phyloP scores from a whole-genome alignment of 352 stramenopile genomes.

The Pythium aquatile region DNA sequence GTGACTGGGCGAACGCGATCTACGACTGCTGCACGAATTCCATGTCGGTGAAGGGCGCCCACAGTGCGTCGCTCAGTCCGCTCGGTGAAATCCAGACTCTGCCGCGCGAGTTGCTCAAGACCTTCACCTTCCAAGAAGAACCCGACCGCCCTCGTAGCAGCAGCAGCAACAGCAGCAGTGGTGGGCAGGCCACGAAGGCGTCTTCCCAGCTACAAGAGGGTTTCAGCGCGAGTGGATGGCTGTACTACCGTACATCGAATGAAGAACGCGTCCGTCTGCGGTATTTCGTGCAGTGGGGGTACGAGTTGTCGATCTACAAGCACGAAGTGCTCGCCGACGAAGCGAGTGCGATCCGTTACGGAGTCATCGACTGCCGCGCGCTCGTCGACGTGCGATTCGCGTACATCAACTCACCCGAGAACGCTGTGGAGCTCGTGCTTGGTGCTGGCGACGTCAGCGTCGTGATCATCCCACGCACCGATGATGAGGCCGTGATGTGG shows the following conservation, averaged over 20 bases:
- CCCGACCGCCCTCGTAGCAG: constrained; percentile 20
- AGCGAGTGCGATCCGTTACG: constrained; percentile 75
- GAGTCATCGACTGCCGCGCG: constrained; percentile 82
- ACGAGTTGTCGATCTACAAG: constrained; percentile 90
- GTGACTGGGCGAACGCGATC: constrained; percentile 73
- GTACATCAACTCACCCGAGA: constrained; percentile 83
- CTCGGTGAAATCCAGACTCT: constrained; percentile 76
- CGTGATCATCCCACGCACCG: constrained; percentile 78
- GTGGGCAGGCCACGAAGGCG: constrained; percentile 3
- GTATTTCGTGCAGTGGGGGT: constrained; percentile 88
- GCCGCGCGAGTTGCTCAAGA: constrained; percentile 86
- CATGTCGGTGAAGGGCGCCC: constrained; percentile 69
- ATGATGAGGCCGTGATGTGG: constrained; percentile 86
- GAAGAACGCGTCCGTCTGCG: constrained; percentile 80
- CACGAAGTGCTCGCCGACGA: constrained; percentile 83
- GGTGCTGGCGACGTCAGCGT: constrained; percentile 60
- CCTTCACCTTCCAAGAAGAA: constrained; percentile 51
- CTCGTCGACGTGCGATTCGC: constrained; percentile 81
- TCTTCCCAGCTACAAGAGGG: constrained; percentile 20
- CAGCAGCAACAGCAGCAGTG: constrained; percentile 21
- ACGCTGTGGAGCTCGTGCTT: constrained; percentile 81
- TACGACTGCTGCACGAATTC: constrained; percentile 88
- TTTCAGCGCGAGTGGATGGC: constrained; percentile 78
- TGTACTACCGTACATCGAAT: constrained; percentile 83
- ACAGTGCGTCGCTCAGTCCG: constrained; percentile 49